phyloP scores from a whole-genome alignment of 2,329 filamentous ascomycete genomes.

The Aspergillus tamarii region DNA sequence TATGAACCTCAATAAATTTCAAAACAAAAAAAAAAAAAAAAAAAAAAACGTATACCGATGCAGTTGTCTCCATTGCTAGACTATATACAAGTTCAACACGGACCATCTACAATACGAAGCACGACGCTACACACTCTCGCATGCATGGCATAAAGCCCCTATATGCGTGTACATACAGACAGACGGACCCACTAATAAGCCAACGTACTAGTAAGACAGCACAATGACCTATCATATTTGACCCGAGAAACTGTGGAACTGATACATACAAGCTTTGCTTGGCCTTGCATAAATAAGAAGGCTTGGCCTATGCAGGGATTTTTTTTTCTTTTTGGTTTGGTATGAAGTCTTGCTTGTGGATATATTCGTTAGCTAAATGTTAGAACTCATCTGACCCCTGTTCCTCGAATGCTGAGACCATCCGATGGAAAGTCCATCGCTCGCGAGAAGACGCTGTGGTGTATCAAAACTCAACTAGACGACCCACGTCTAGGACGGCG shows the following conservation, averaged over 20 bases:
- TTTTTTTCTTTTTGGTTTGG: no score
- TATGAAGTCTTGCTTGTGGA: no score
- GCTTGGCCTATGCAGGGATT: no score
- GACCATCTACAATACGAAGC: neutral
- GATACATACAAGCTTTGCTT: neutral
- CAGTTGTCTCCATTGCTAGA: no score
- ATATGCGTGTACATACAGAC: neutral
- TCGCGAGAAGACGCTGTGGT: constrained; percentile 3
- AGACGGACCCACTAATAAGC: neutral
- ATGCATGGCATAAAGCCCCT: neutral
- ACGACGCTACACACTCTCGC: neutral
- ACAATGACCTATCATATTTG: neutral
- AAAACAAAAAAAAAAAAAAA: neutral
- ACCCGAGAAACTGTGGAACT: neutral
- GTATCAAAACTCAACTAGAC: constrained; percentile 2
- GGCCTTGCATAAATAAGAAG: no score
- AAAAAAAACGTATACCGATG: neutral
- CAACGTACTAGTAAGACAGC: neutral
- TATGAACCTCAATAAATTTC: neutral
- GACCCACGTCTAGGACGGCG: constrained; percentile 1
- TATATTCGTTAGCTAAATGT: no score
- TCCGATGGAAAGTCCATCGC: neutral
- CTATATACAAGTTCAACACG: no score
- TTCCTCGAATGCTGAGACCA: constrained; percentile 2
- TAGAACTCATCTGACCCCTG: neutral